These are phyloP conservation scores for Schrenkiella parvula DNA, from an alignment of 345 rosid species.

Conservation along the genomic window DNA sequence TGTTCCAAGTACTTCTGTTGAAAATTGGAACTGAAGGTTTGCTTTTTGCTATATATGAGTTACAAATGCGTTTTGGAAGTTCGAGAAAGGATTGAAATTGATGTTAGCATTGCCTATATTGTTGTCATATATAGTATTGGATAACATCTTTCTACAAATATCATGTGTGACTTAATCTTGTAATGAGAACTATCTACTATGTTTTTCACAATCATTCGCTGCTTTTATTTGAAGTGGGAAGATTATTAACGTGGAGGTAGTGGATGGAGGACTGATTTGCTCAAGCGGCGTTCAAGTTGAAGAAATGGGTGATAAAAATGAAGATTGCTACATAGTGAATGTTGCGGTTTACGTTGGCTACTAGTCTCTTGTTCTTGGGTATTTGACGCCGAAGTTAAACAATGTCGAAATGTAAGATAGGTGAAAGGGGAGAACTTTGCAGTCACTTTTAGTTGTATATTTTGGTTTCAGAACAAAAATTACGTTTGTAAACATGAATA, in stretches of 20 bases:
- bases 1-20: not conserved
- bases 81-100: not conserved
- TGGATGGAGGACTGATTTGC: slow-evolving; percentile 85
- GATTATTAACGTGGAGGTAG: slow-evolving; percentile 65
- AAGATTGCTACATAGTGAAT: slow-evolving; percentile 84
- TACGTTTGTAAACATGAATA: not conserved
- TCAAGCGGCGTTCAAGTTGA: slow-evolving; percentile 76
- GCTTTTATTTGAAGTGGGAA: slow-evolving; percentile 42
- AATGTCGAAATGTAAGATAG: not conserved
- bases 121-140: not conserved
- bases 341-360: slow-evolving; percentile 84
- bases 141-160: not conserved
- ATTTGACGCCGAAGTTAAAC: not conserved
- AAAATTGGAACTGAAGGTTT: not conserved
- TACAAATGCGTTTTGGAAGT: not conserved
- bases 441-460: not conserved
- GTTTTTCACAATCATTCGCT: not conserved
- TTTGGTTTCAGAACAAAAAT: not conserved
- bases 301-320: slow-evolving; percentile 90
- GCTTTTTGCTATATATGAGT: not conserved
- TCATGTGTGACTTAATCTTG: not conserved
- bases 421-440: not conserved
- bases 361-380: slow-evolving; percentile 28
- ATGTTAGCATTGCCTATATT: too few relatives aligned
- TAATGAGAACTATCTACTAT: not conserved